Conservation (phyloP, 306 rosid genomes). For the Dalbergia cochinchinensis region DNA sequence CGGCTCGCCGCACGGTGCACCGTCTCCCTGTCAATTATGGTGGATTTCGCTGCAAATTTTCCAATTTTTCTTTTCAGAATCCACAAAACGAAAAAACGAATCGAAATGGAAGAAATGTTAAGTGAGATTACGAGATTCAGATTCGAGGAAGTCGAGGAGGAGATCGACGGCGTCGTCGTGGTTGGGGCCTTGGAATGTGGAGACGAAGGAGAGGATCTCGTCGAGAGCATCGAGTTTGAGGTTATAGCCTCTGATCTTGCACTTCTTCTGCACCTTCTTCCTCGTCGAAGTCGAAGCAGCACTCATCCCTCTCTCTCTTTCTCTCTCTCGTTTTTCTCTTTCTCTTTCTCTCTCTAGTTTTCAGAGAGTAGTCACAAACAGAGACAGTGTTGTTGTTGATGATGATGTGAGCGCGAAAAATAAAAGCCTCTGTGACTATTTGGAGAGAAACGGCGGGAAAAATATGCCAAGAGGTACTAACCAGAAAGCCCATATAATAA, state of each 20-base stretch:
- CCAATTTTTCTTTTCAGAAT: background rate
- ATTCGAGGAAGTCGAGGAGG: conserved; percentile 67
- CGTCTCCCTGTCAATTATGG: conserved; percentile 69
- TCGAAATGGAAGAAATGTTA: background rate
- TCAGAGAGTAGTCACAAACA: background rate
- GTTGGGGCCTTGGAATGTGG: conserved; percentile 56
- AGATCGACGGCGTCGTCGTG: conserved; percentile 72
- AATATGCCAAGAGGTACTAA: background rate
- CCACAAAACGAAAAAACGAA: background rate
- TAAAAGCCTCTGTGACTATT: conserved; percentile 27
- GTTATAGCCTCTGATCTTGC: conserved; percentile 81
- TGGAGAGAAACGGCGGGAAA: conserved; percentile 54
- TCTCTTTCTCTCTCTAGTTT: background rate
- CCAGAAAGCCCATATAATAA: too few relatives aligned
- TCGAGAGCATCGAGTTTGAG: conserved; percentile 77
- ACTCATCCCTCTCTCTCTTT: conserved; percentile 56
- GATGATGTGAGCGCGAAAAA: conserved; percentile 59
- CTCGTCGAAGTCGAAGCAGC: conserved; percentile 52
- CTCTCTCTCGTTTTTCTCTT: background rate
- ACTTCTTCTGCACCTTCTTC: conserved; percentile 77
- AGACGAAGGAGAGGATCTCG: conserved; percentile 75
- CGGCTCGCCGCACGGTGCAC: conserved; percentile 64
- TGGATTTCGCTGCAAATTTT: conserved; percentile 70
- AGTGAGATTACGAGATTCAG: conserved; percentile 58
- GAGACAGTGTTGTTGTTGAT: too few relatives aligned